phyloP scores from a whole-genome alignment of 768 basidiomycete species.

The Leccinum longicurvipes region DNA sequence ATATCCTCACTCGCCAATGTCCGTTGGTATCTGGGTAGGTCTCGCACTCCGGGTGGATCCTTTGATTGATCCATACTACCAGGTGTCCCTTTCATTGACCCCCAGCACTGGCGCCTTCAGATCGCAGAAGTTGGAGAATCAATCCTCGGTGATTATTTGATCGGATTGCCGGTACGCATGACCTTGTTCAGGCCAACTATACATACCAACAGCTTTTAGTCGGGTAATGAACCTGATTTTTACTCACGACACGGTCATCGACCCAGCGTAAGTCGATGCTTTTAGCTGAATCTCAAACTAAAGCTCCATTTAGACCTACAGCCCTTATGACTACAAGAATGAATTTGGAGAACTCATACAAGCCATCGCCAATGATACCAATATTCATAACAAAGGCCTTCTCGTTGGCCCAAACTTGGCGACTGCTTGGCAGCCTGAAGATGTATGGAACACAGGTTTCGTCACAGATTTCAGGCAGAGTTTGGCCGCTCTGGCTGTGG shows the following conservation, averaged over 20 bases:
- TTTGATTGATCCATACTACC: conserved; percentile 7
- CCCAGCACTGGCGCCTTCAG: conserved; percentile 44
- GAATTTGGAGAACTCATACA: conserved; percentile 51
- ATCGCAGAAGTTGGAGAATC: conserved; percentile 57
- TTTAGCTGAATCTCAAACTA: not conserved
- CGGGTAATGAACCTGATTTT: conserved; percentile 79
- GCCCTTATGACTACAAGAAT: conserved; percentile 42
- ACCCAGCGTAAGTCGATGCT: conserved; percentile 5
- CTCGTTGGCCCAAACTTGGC: conserved; percentile 65
- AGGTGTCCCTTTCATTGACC: conserved; percentile 67
- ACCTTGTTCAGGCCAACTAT: not conserved
- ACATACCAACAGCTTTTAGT: conserved; percentile 33
- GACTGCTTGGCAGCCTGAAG: conserved; percentile 49
- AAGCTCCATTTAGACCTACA: conserved; percentile 10
- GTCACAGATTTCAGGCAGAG: conserved; percentile 39
- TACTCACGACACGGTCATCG: conserved; percentile 47
- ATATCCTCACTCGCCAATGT: conserved; percentile 56
- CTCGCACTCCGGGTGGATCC: not conserved
- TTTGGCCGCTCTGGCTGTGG: conserved; percentile 48
- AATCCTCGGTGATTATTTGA: conserved; percentile 62
- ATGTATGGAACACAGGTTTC: conserved; percentile 53
- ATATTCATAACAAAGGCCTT: conserved; percentile 39
- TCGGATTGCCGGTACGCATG: conserved; percentile 43
- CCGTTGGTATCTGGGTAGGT: conserved; percentile 59
- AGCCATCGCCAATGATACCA: conserved; percentile 40